Evolutionary conservation across 129 eudicot species (phyloP).

Genomic region (Lactuca sativa): DNA sequence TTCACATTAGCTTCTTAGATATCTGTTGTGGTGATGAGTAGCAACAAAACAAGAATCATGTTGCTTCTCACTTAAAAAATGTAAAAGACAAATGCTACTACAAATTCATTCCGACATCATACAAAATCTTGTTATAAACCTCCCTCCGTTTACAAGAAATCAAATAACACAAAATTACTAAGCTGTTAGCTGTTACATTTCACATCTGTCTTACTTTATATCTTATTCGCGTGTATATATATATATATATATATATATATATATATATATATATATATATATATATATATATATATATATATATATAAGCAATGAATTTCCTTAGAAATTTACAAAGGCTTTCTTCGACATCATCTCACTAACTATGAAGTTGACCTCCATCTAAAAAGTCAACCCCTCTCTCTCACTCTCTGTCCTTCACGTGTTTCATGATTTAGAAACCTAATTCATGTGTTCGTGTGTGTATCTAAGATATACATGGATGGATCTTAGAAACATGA

Average conservation of each 20-base stretch:
- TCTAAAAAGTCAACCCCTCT: neutral
- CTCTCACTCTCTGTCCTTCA: neutral
- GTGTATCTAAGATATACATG: neutral
- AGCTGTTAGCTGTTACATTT: neutral
- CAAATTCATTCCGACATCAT: no score
- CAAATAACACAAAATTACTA: neutral
- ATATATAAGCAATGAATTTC: conserved; percentile 16
- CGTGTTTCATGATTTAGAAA: neutral
- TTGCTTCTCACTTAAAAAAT: no score
- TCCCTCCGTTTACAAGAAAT: neutral
- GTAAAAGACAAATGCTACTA: no score
- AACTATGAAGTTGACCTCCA: neutral
- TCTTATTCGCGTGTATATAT: neutral
- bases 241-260: neutral
- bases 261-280: no score
- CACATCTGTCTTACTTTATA: neutral
- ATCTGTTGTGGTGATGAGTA: no score
- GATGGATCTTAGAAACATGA: no score
- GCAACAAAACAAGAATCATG: no score
- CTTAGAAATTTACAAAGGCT: neutral
- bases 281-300: neutral
- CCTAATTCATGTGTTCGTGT: neutral
- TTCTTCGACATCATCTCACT: conserved; percentile 11
- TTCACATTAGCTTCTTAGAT: no score
- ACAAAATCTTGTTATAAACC: neutral